Evolutionary conservation across 176 grass and related monocot genomes (phyloP), one percentile per base, ranked within the genome.

Genomic region (Eragrostis nindensis): DNA sequence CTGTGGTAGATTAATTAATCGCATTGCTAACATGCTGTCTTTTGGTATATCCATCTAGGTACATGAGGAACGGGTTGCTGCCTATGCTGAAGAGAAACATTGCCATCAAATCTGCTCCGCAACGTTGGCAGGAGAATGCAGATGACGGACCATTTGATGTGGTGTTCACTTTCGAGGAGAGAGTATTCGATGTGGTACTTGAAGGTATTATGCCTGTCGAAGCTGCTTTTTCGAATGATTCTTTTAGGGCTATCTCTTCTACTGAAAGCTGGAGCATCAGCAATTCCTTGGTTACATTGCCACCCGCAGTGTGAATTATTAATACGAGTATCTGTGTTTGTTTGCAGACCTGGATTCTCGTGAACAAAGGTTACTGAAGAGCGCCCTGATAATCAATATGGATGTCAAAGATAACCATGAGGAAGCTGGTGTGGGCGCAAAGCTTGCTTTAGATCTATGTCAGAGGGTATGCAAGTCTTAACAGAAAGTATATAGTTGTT

Each of bases 341-440:
- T 76, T 69, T 66, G 8, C 86, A 97, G 94, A 97, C 91, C 79
- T 97, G 73, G 87, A 89, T 86, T 89, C 89, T 68, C 87, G 90
- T 4, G 83, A 93, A 11, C 88, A 84, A 19, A 87, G 74, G 74
- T 30, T 97, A 63, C 83, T 93, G 74, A 91, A 75, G 85, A 81
- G 63, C 17, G 88, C 87, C n/a, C 71, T 86, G 48, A 78, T 93
- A 88, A 96, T 96, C 70, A 92, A 96, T 60, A 84, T 96, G 90
- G 93, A 96, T 66, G 93, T 96, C 32, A 96, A 96, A 54, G 93
- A 96, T 92, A 97, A 93, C 69, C 90, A 97, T 84, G 94, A 93
- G 76, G 94, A 93, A 91, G 94, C 90, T 65, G 77, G 76, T 86
- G 61, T 87, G 62, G 94, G 88, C 48, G 94, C 90, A 46, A 97